Percentiles rank a stretch among this genome's conserved stretches.
Conservation (phyloP, 179 eudicot genomes). For the Camellia oleifera region DNA sequence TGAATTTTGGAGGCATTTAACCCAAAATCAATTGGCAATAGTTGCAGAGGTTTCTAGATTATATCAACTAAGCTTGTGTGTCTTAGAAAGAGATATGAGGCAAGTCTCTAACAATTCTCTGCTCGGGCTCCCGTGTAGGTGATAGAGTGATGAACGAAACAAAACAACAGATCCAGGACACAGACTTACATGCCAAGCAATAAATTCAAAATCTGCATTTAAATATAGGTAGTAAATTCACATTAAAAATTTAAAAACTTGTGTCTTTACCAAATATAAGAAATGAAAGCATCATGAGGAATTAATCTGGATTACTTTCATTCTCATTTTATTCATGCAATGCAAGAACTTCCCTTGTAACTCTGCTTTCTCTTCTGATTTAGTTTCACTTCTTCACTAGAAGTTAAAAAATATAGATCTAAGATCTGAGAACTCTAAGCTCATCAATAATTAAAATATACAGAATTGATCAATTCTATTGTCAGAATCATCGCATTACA, state of each 20-base stretch:
- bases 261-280: neutral
- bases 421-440: too few relatives aligned
- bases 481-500: neutral
- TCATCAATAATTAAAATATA: neutral
- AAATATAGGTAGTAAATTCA: neutral
- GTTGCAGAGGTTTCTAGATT: too few relatives aligned
- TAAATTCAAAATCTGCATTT: neutral
- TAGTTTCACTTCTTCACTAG: neutral
- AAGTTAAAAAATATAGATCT: neutral
- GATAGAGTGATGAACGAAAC: too few relatives aligned
- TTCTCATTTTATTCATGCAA: conserved; percentile 7
- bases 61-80: too few relatives aligned
- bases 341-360: neutral
- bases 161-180: too few relatives aligned
- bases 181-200: neutral
- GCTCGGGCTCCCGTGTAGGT: too few relatives aligned
- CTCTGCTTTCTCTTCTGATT: neutral
- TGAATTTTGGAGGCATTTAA: too few relatives aligned
- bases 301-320: neutral
- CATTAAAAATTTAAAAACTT: neutral
- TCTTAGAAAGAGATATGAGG: too few relatives aligned
- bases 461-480: neutral
- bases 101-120: too few relatives aligned
- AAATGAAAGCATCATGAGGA: neutral
- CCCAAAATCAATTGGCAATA: neutral